Conservation (phyloP, 805 yeast genomes). For the Candida palmyrensis region DNA sequence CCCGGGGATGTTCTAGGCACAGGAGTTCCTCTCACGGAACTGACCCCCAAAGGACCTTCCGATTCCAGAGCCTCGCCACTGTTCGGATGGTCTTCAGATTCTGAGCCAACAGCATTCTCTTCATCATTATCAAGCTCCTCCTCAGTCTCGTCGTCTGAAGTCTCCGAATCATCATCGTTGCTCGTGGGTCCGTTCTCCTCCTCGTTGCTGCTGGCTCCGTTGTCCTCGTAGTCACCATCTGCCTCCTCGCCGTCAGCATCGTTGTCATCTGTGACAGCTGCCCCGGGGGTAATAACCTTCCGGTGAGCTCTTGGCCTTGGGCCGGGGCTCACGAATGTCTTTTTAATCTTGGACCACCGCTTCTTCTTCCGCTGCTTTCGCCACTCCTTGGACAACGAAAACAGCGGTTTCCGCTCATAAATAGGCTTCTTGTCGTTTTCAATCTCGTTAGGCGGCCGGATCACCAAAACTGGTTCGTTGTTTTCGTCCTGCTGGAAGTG, state of each 20-base stretch:
- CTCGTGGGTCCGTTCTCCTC: constrained; percentile 7
- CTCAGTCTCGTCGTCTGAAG: constrained; percentile 29
- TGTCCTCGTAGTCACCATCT: constrained; percentile 8
- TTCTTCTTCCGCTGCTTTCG: constrained; percentile 7
- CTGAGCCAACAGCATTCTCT: constrained; percentile 11
- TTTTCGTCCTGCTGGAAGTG: constrained; percentile 24
- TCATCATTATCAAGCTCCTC: constrained; percentile 14
- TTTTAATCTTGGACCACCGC: constrained; percentile 19
- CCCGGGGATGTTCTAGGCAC: too few relatives aligned
- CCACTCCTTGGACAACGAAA: constrained; percentile 20
- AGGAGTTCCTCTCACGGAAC: too few relatives aligned
- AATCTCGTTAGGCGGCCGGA: constrained; percentile 73
- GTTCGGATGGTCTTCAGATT: constrained; percentile 1
- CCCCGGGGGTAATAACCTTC: constrained; percentile 6
- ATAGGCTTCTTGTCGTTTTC: constrained; percentile 38
- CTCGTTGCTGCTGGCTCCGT: constrained; percentile 10
- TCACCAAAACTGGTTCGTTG: constrained; percentile 69
- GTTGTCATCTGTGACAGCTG: constrained; percentile 2
- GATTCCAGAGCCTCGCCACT: too few relatives aligned
- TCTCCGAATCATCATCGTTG: constrained; percentile 30
- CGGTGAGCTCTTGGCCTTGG: constrained; percentile 5
- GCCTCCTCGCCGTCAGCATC: constrained; percentile 5
- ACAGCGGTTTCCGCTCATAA: constrained; percentile 13
- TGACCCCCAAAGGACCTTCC: too few relatives aligned
- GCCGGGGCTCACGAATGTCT: constrained; percentile 17